Evolutionary conservation across 225 moss, liverwort and hornwort genomes (phyloP).

Genomic region (Marchantia polymorpha): DNA sequence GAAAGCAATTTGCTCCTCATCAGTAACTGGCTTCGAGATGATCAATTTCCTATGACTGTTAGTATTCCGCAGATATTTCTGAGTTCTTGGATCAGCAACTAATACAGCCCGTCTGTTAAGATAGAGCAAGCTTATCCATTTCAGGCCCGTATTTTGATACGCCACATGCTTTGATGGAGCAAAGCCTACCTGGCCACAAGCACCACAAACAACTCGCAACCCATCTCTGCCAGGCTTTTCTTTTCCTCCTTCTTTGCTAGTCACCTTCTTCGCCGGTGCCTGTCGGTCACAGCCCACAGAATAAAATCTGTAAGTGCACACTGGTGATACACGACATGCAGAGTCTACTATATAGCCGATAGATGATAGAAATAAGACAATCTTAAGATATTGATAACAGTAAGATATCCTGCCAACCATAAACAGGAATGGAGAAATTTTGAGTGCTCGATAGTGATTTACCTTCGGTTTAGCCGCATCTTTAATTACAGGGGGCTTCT

Average conservation of each 20-base stretch:
- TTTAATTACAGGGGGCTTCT: conserved; percentile 57
- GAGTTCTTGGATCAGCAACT: not conserved
- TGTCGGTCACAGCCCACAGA: conserved; percentile 24
- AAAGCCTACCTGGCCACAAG: conserved; percentile 84
- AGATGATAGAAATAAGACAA: too few relatives aligned
- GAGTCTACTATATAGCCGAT: too few relatives aligned
- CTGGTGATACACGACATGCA: too few relatives aligned
- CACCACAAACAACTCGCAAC: conserved; percentile 92
- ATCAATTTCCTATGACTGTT: not conserved
- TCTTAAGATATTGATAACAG: too few relatives aligned
- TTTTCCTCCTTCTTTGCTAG: conserved; percentile 74
- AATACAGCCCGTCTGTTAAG: not conserved
- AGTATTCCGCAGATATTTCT: not conserved
- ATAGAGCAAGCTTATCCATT: not conserved
- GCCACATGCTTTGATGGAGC: not conserved
- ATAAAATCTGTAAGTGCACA: not conserved
- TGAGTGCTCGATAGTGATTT: not conserved
- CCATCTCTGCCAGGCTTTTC: conserved; percentile 94
- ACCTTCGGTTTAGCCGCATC: conserved; percentile 49
- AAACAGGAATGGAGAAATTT: too few relatives aligned
- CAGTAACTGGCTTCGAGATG: not conserved
- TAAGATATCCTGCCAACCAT: too few relatives aligned
- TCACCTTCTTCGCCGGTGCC: conserved; percentile 68
- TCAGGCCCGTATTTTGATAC: not conserved
- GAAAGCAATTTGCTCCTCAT: not conserved